Evolutionary conservation across 495 filamentous ascomycete species (phyloP).

Genomic region (Penicillium ochrochloron): DNA sequence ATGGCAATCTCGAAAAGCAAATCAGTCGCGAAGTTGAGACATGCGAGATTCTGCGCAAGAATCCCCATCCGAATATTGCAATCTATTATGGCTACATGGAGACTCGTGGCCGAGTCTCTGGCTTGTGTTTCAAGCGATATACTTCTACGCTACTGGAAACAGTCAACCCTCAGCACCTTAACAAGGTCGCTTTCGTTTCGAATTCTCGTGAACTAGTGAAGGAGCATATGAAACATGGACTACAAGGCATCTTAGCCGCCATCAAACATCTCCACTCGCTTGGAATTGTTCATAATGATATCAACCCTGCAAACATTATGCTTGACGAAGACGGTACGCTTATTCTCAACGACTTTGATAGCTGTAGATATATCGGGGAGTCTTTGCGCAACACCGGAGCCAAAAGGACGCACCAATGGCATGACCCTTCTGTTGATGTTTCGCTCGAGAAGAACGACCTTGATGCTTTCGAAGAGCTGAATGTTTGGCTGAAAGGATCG

Average conservation of each 20-base stretch:
- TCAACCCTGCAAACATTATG: slow-evolving; percentile 46
- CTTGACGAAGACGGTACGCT: slow-evolving; percentile 37
- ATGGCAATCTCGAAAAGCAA: slow-evolving; percentile 25
- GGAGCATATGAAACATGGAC: slow-evolving; percentile 21
- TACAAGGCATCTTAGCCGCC: slow-evolving; percentile 37
- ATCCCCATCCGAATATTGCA: slow-evolving; percentile 46
- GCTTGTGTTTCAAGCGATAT: slow-evolving; percentile 45
- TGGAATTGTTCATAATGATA: slow-evolving; percentile 44
- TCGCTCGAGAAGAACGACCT: slow-evolving; percentile 27
- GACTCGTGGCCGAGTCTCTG: slow-evolving; percentile 31
- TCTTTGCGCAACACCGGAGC: slow-evolving; percentile 26
- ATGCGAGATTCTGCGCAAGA: slow-evolving; percentile 38
- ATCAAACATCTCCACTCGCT: slow-evolving; percentile 44
- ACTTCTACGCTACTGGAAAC: slow-evolving; percentile 23
- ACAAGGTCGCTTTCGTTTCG: slow-evolving; percentile 34
- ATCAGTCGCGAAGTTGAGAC: slow-evolving; percentile 31
- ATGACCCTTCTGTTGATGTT: slow-evolving; percentile 24
- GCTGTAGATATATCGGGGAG: slow-evolving; percentile 32
- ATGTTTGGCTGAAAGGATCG: slow-evolving; percentile 21
- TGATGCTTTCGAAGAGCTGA: slow-evolving; percentile 26
- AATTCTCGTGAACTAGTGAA: slow-evolving; percentile 25
- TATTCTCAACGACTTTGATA: slow-evolving; percentile 50
- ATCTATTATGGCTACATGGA: slow-evolving; percentile 40
- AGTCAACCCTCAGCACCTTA: slow-evolving; percentile 16
- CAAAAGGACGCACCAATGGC: slow-evolving; percentile 32